Evolutionary conservation across 441 rosid species (phyloP), one percentile per base, ranked within the genome.

Genomic region (Syzygium syzygioides): DNA sequence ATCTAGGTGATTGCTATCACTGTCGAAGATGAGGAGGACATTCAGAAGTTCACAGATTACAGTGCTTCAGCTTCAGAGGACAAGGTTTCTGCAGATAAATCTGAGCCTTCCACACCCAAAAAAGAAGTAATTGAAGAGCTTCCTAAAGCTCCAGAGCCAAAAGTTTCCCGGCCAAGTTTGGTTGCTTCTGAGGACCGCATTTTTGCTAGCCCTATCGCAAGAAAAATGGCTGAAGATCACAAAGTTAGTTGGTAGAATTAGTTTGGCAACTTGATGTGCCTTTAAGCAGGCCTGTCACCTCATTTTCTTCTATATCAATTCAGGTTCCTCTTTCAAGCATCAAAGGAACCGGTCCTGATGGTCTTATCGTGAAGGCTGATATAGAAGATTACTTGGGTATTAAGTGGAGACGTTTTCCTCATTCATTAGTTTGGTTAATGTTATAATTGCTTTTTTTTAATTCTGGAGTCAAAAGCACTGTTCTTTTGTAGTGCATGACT

Each of bases 321-420:
- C 89, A 98, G 99, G 96, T 97, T 85, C 86, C 95, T 79, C 98
- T 97, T 87, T 93, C 98, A 89, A 95, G 95, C 92, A 95, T 98
- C 90, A 94, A 95, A 90, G 99, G 99, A 92, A 96, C 99, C 14
- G 99, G 99, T 89, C 96, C 96, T 87, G 98, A 95, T 88, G 99
- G 98, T 88, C 92, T 80, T 80, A 95, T 98, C 89, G 96, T 95
- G 88, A 98, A 98, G 93, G 98, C 98, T 87, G 99, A 98, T 93
- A 91, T 98, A 85, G 98, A 98, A 92, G 99, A 96, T 88, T 96
- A 93, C 92, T 91, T 98, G 93, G 98, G 99, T 98, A 95, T 89
- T 86, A 71, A 76, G 83, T 7, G 52, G 83, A 76, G 52, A 23
- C 14, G 52, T 15, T 76, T 76, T 76, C 83, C 83, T 76, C 79